Evolutionary conservation across 129 eudicot species (phyloP), one percentile per base, ranked within the genome.

Genomic region (Dittrichia graveolens): DNA sequence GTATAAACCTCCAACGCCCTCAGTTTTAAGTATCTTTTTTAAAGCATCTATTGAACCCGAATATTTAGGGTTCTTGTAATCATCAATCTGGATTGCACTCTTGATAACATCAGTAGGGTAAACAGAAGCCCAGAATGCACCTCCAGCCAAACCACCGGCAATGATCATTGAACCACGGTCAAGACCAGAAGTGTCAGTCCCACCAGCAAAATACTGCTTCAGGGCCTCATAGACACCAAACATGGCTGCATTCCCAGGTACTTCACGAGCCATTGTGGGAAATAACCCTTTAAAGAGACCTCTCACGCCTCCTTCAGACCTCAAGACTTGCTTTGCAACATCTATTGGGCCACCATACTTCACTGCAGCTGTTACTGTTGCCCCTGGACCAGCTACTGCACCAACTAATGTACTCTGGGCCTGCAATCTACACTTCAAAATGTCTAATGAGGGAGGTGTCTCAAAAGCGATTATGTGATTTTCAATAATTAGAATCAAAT

Each of bases 101-200:
- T 93, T 93, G 74, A 93, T 84, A 3, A 93, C 96, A 69, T 93
- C 98, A 16, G 96, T 88, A 4, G 98, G 98, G 62, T 93, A 93
- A 10, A 93, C 98, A 0, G 80, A 70, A n/a, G 69, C 37, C 98
- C 98, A 93, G 57, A 87, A 93, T 5, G 96, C 61, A 60, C 80
- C 98, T 45, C 98, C 96, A 42, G 95, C 96, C 41, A 93, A 14
- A 7, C 98, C 98, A 40, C 98, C 96, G 1, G 98, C 95, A 14
- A 85, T 13, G 11, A 93, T 82, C 41, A 93, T 74, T 14, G 96
- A 90, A 15, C 96, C 95, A 54, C 92, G 74, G 9, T 87, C 98
- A 10, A 93, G 61, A 7, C 80, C 67, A 3, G 98, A 90, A 11
- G 98, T 93, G 82, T 93, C 92, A 18, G 57, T 72, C 12, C 98